These are phyloP conservation scores for Spongiforma sp. DNA, from an alignment of 1,284 basidiomycete species.

Conservation along the genomic window DNA sequence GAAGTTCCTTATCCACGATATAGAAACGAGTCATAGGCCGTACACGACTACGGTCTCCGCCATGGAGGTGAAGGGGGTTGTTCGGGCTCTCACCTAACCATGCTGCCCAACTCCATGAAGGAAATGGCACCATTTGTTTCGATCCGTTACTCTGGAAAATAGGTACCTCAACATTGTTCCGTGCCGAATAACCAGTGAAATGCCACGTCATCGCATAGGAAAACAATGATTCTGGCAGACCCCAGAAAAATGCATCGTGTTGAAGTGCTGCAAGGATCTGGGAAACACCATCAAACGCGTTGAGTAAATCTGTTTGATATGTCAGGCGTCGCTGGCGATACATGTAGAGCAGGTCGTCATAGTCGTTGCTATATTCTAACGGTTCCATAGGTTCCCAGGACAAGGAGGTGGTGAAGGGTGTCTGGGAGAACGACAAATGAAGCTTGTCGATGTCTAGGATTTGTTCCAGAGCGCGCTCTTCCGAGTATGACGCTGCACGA, in stretches of 20 bases:
- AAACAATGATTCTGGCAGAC: slow-evolving; percentile 23
- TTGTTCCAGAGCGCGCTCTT: slow-evolving; percentile 13
- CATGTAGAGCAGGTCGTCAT: slow-evolving; percentile 2
- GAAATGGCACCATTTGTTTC: slow-evolving; percentile 9
- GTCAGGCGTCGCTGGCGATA: slow-evolving; percentile 21
- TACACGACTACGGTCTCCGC: rapidly evolving
- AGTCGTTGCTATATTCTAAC: neutral
- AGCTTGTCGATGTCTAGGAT: slow-evolving; percentile 1
- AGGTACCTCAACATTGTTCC: slow-evolving; percentile 15
- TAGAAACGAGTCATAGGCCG: slow-evolving; percentile 13
- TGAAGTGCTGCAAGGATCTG: slow-evolving; percentile 16
- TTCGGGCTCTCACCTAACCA: slow-evolving; percentile 11
- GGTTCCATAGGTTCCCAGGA: slow-evolving; percentile 6
- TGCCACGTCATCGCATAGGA: slow-evolving; percentile 18
- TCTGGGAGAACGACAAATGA: slow-evolving; percentile 7
- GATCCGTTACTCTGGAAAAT: slow-evolving; percentile 8
- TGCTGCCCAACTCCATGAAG: slow-evolving; percentile 8
- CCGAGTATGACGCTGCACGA: slow-evolving; percentile 13
- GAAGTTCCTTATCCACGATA: slow-evolving; percentile 11
- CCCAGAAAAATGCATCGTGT: slow-evolving; percentile 22
- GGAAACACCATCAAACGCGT: slow-evolving; percentile 15
- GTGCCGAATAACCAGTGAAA: slow-evolving; percentile 2
- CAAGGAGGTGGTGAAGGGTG: neutral
- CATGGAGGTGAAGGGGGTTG: neutral
- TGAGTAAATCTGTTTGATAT: slow-evolving; percentile 21